phyloP scores from a whole-genome alignment of 2,329 filamentous ascomycete species.

The Orbilia quercus region DNA sequence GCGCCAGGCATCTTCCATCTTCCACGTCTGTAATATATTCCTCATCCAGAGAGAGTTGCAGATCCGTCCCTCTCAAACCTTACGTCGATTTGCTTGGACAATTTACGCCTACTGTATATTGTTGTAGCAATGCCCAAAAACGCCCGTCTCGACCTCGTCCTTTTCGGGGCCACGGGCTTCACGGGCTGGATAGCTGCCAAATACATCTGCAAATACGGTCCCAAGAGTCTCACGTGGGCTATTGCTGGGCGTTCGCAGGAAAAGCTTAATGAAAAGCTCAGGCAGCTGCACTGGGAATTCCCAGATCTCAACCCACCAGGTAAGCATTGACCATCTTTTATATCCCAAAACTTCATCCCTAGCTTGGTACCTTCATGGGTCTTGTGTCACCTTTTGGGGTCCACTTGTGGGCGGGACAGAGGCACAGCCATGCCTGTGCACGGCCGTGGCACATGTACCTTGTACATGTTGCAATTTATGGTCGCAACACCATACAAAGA shows the following conservation, averaged over 20 bases:
- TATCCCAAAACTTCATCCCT: not conserved
- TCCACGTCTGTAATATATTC: too few species aligned
- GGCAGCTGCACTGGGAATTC: slow-evolving; percentile 74
- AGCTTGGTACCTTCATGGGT: too few species aligned
- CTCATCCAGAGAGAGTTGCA: too few species aligned
- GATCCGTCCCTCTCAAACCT: too few species aligned
- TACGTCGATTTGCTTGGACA: too few species aligned
- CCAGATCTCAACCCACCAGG: slow-evolving; percentile 77
- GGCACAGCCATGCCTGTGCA: not conserved
- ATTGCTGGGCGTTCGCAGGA: slow-evolving; percentile 81
- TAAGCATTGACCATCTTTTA: slow-evolving; percentile 62
- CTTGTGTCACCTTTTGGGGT: slow-evolving; percentile 18
- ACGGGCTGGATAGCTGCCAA: slow-evolving; percentile 82
- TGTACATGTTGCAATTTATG: slow-evolving; percentile 18
- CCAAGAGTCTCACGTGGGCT: slow-evolving; percentile 86
- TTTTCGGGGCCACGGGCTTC: slow-evolving; percentile 80
- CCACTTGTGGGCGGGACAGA: not conserved
- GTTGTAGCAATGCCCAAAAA: slow-evolving; percentile 37
- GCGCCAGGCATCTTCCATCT: too few species aligned
- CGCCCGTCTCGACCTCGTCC: slow-evolving; percentile 68
- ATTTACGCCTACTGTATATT: not conserved
- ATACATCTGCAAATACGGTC: slow-evolving; percentile 76
- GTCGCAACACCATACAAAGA: slow-evolving; percentile 12
- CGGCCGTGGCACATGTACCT: slow-evolving; percentile 2
- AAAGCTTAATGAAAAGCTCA: slow-evolving; percentile 77